A percentile compares a stretch with the other conserved stretches of the same genome.
These are phyloP conservation scores for Buddleja alternifolia DNA, from an alignment of 257 asterid genomes.

Conservation along the genomic window DNA sequence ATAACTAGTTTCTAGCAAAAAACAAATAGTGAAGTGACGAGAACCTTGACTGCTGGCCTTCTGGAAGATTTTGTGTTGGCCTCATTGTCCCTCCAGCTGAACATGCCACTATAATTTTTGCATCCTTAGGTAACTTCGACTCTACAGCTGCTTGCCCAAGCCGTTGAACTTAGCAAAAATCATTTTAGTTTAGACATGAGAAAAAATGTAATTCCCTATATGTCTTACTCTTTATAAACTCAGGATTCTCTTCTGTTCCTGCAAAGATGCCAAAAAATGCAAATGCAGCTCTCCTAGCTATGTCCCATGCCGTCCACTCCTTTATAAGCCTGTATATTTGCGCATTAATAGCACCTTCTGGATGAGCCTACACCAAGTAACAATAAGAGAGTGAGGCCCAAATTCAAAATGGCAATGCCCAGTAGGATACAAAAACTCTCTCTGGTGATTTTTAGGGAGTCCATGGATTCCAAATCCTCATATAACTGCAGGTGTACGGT, in stretches of 20 bases:
- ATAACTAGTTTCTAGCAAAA: not conserved
- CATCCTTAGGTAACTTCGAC: slow-evolving; percentile 66
- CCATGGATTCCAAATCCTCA: too few species aligned
- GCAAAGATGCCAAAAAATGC: slow-evolving; percentile 91
- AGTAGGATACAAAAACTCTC: not conserved
- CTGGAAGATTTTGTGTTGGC: slow-evolving; percentile 88
- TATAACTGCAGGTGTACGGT: too few species aligned
- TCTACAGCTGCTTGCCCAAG: slow-evolving; percentile 68
- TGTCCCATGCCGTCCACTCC: slow-evolving; percentile 99
- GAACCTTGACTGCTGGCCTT: slow-evolving; percentile 92
- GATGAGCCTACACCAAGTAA: slow-evolving; percentile 66
- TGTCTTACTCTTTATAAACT: slow-evolving; percentile 61
- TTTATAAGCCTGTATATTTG: slow-evolving; percentile 94
- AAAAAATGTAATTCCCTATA: not conserved
- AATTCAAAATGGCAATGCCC: not conserved
- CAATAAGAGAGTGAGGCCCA: not conserved
- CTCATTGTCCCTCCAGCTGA: slow-evolving; percentile 82
- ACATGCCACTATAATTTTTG: slow-evolving; percentile 92
- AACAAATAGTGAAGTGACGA: not conserved
- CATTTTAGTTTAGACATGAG: not conserved
- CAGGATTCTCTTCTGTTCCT: slow-evolving; percentile 98
- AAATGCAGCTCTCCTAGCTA: slow-evolving; percentile 90
- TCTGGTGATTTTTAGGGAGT: too few species aligned
- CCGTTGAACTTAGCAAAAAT: slow-evolving; percentile 17
- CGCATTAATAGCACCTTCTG: slow-evolving; percentile 90